These are phyloP conservation scores for Pichia manshurica DNA, from an alignment of 805 yeast species.

Conservation along the genomic window DNA sequence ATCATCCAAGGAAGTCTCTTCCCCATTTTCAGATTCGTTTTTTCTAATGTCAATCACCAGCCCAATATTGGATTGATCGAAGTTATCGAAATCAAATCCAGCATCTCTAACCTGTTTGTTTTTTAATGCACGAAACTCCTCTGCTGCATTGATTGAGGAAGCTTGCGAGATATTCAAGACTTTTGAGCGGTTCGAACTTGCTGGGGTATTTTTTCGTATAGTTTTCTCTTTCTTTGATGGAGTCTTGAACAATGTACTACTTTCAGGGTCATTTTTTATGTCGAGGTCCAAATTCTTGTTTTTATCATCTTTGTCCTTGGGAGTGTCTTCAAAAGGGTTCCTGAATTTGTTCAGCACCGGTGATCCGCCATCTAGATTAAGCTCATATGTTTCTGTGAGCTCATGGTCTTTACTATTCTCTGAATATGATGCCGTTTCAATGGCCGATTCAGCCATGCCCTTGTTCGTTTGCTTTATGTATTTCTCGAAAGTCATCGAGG, in stretches of 20 bases:
- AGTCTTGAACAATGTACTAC: constrained; percentile 1
- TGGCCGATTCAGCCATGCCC: not conserved
- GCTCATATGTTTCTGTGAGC: not conserved
- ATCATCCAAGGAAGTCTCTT: constrained; percentile 15
- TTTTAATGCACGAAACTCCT: constrained; percentile 22
- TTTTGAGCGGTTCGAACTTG: not conserved
- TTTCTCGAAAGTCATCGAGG: constrained; percentile 11
- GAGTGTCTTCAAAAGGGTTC: not conserved
- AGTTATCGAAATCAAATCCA: not conserved
- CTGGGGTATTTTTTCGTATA: not conserved
- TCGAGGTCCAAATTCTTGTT: not conserved
- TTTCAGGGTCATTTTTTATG: not conserved
- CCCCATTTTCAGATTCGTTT: constrained; percentile 11
- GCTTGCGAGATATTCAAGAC: not conserved
- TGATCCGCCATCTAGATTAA: not conserved
- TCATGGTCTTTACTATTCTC: constrained; percentile 14
- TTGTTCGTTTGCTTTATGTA: constrained; percentile 3
- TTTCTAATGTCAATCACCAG: constrained; percentile 19
- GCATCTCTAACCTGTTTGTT: constrained; percentile 10
- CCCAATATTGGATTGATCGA: constrained; percentile 23
- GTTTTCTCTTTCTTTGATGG: constrained; percentile 2
- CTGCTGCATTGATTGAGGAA: constrained; percentile 14
- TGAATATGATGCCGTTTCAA: not conserved
- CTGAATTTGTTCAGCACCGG: not conserved
- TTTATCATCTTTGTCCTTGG: not conserved